Conservation (phyloP, 75 land plant species). For the Ceratopteris richardii region DNA sequence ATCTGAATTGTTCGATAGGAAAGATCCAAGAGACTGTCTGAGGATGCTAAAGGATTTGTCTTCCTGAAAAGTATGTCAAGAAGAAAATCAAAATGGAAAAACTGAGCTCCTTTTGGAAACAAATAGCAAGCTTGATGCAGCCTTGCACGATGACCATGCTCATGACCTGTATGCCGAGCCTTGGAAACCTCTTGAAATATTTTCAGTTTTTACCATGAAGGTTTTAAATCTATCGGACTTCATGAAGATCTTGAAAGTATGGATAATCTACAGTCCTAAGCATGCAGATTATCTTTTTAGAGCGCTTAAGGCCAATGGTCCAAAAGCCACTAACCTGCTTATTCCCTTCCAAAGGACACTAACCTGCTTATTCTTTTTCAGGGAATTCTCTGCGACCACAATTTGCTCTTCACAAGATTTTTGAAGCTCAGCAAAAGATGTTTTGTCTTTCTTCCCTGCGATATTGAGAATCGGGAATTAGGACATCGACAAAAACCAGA, state of each 20-base stretch:
- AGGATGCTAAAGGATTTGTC: slow-evolving; percentile 68
- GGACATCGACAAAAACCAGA: not conserved
- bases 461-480: not conserved
- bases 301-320: too few relatives aligned
- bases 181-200: too few relatives aligned
- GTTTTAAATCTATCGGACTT: too few relatives aligned
- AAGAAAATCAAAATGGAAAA: not conserved
- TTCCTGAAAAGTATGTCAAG: slow-evolving; percentile 29
- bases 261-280: too few relatives aligned
- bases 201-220: too few relatives aligned
- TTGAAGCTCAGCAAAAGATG: slow-evolving; percentile 42
- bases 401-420: slow-evolving; percentile 51
- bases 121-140: too few relatives aligned
- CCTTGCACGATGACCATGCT: too few relatives aligned
- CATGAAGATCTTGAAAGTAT: too few relatives aligned
- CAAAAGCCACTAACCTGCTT: too few relatives aligned
- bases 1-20: slow-evolving; percentile 50
- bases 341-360: too few relatives aligned
- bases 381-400: slow-evolving; percentile 45
- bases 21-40: slow-evolving; percentile 59
- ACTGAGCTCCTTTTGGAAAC: not conserved
- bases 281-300: too few relatives aligned
- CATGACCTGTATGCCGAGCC: too few relatives aligned
- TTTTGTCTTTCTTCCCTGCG: slow-evolving; percentile 73
- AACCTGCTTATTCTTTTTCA: slow-evolving; percentile 68